A percentile compares a stretch with the other conserved stretches of the same genome.
These are phyloP conservation scores for Raddia distichophylla DNA, from an alignment of 176 grass and related monocot species.

Conservation along the genomic window DNA sequence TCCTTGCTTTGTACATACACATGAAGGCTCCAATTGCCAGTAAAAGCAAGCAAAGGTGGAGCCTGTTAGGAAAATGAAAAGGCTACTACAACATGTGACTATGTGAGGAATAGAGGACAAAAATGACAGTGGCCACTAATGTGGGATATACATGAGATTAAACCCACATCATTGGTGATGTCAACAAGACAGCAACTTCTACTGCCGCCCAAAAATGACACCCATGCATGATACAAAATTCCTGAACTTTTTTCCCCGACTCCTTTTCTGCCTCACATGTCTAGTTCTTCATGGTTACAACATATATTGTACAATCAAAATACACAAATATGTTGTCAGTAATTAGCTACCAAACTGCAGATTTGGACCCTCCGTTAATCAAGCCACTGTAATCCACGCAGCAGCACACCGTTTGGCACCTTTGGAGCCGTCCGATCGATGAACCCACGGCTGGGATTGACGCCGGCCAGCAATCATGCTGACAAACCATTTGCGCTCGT, in stretches of 20 bases:
- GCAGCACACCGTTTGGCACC: background rate
- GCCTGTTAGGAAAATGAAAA: background rate
- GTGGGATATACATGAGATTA: background rate
- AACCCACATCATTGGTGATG: constrained; percentile 24
- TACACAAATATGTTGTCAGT: background rate
- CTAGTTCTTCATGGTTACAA: background rate
- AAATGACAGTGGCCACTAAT: background rate
- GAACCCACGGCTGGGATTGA: background rate
- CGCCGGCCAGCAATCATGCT: background rate
- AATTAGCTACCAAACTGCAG: background rate
- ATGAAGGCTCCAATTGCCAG: background rate
- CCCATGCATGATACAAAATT: background rate
- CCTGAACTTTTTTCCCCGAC: background rate
- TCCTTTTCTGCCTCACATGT: background rate
- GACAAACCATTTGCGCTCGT: background rate
- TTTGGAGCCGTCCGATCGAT: constrained; percentile 6
- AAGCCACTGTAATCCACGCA: background rate
- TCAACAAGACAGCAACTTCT: constrained; percentile 31
- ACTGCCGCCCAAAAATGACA: constrained; percentile 10
- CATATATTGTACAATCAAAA: background rate
- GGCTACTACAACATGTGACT: background rate
- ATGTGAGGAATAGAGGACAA: constrained; percentile 22
- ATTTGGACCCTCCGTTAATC: background rate
- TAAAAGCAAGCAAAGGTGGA: background rate
- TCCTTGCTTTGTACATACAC: background rate